These are phyloP conservation scores for Venturia oleaginea DNA, from an alignment of 2,329 filamentous ascomycete genomes.

Conservation along the genomic window DNA sequence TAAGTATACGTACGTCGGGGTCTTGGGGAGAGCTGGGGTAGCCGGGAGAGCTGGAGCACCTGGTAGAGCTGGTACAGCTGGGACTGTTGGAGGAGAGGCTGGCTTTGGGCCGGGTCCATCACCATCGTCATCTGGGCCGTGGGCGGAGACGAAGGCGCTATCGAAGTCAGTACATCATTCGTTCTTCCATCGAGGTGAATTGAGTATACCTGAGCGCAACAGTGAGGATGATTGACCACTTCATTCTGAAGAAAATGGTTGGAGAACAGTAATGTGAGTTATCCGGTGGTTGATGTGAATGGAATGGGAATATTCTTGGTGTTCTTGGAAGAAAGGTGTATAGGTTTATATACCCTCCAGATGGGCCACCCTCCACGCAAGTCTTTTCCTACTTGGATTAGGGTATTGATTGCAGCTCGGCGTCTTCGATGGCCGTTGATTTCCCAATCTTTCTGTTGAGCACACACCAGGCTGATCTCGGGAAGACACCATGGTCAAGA, in stretches of 20 bases:
- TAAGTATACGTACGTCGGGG: neutral
- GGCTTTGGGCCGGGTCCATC: neutral
- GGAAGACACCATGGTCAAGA: neutral
- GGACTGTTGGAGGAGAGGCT: neutral
- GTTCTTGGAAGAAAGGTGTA: neutral
- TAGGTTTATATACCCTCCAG: neutral
- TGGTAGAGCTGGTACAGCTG: neutral
- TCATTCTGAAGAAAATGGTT: neutral
- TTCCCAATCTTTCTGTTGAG: neutral
- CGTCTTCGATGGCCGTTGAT: neutral
- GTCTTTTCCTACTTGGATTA: neutral
- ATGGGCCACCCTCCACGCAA: neutral
- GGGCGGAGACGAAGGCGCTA: conserved; percentile 8
- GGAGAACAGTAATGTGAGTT: too few relatives aligned
- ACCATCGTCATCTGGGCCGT: conserved; percentile 11
- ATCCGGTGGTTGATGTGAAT: too few relatives aligned
- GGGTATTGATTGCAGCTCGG: neutral
- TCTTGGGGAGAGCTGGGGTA: neutral
- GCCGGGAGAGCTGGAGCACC: too few relatives aligned
- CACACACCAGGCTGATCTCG: neutral
- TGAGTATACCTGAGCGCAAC: neutral
- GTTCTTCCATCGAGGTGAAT: neutral
- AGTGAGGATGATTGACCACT: conserved; percentile 7
- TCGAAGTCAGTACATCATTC: neutral
- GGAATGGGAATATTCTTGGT: neutral